Base-by-base conservation (phyloP, 2,329 filamentous ascomycete genomes). In the Podosphaera fusca region DNA sequence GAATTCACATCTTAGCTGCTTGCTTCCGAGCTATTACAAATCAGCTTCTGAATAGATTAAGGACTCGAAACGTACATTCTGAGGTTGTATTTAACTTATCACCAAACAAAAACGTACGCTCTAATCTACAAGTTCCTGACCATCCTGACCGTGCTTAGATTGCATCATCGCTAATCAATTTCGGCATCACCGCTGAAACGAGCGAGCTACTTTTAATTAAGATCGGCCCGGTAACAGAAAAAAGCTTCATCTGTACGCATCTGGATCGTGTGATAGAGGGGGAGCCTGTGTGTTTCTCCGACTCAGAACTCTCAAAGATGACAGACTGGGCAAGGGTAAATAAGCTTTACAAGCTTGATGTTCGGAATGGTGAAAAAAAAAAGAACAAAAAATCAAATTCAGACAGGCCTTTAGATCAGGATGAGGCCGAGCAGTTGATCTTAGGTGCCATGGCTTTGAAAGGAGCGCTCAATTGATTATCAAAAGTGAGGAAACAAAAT, bases 391-490 rank as follows among this genome's bases (percentile, higher is more conserved):
- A 49, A 29, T 57, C 57, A 1, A 61, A 61, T 51, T 61, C 60
- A 4, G 56, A 46, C 21, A 69, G 69, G 59, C 61, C 73, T 31
- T 61, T 64, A 29, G 65, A 69, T 60, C 74, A 71, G 64, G 71
- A 67, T 58, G 77, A 84, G 64, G 72, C 85, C 49, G 86, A 94
- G 66, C 74, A 77, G 56, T 73, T 85, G 47, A 73, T 90, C 4
- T 64, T 95, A 56, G 82, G 85, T 1, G 77, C 79, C 14, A 94
- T 95, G 78, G 87, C 88, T 1, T 68, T 92, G 62, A 79, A 85
- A 61, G 84, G 84, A 59, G 70, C 58, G 47, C 63, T 60, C 14
- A 66, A 65, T 59, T 67, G 60, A 49, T 33, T 29, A 31, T 31
- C 8, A 34, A 30, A 42, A 12, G 5, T 12, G 38, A 42, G 38